These are phyloP conservation scores for Chaetomium sp. DNA, from an alignment of 2,329 filamentous ascomycete genomes.

Conservation along the genomic window DNA sequence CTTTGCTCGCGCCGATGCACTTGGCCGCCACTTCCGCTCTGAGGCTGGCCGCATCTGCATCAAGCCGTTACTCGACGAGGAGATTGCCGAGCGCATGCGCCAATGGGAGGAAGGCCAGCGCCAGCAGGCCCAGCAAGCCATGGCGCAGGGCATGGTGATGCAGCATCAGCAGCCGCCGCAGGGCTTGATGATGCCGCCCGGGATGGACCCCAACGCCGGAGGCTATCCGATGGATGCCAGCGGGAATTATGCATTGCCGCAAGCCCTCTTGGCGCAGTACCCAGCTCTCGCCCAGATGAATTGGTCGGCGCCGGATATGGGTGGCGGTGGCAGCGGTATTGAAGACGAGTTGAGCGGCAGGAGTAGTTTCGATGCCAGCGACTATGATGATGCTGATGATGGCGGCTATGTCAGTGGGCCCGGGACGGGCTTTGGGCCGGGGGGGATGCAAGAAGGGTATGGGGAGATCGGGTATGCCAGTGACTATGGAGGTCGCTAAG, in stretches of 20 bases:
- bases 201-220: conserved; percentile 53
- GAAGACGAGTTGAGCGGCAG: conserved; percentile 73
- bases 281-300: conserved; percentile 86
- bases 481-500: conserved; percentile 42
- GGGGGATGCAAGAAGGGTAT: conserved; percentile 49
- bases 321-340: conserved; percentile 62
- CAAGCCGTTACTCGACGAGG: conserved; percentile 93
- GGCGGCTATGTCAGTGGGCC: conserved; percentile 60
- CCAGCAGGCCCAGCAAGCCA: conserved; percentile 54
- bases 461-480: conserved; percentile 49
- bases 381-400: conserved; percentile 69
- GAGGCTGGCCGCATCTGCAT: conserved; percentile 96
- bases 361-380: conserved; percentile 76
- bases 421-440: conserved; percentile 53
- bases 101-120: conserved; percentile 67
- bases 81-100: conserved; percentile 74
- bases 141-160: conserved; percentile 53
- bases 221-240: conserved; percentile 48
- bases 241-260: conserved; percentile 66
- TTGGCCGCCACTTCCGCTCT: conserved; percentile 90
- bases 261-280: conserved; percentile 83
- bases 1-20: conserved; percentile 90
- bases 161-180: conserved; percentile 34
- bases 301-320: conserved; percentile 63
- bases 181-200: conserved; percentile 54